phyloP scores from a whole-genome alignment of 306 rosid species.

The Boehmeria nivea region DNA sequence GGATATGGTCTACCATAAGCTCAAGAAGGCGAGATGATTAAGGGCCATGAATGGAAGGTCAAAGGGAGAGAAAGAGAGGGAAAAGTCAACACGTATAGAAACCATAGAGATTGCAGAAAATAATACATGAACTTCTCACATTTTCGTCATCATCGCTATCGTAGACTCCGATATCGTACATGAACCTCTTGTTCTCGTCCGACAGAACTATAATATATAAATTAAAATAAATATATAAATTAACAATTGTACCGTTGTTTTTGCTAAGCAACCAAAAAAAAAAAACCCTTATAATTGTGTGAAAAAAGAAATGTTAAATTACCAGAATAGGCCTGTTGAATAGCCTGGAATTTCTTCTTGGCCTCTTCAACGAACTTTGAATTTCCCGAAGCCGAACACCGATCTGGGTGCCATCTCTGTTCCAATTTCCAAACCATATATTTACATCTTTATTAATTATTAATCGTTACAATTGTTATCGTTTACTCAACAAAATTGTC shows the following conservation, averaged over 20 bases:
- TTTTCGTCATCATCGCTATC: slow-evolving; percentile 85
- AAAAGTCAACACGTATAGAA: background rate
- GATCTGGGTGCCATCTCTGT: slow-evolving; percentile 99
- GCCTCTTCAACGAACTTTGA: slow-evolving; percentile 77
- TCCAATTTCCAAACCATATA: slow-evolving; percentile 21
- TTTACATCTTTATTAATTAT: background rate
- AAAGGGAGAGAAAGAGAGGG: background rate
- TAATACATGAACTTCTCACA: slow-evolving; percentile 23
- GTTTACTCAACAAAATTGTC: too few relatives aligned
- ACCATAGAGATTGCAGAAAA: background rate
- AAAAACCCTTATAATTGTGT: background rate
- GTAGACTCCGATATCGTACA: slow-evolving; percentile 90
- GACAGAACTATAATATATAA: slow-evolving; percentile 52
- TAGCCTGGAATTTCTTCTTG: slow-evolving; percentile 81
- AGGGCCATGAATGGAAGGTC: background rate
- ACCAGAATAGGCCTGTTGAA: slow-evolving; percentile 96
- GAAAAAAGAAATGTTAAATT: slow-evolving; percentile 9
- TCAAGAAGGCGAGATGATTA: background rate
- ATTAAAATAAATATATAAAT: slow-evolving; percentile 8
- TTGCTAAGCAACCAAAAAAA: background rate
- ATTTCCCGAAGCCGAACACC: slow-evolving; percentile 75
- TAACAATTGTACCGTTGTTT: too few relatives aligned
- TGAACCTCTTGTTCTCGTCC: slow-evolving; percentile 68
- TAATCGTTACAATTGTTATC: too few relatives aligned
- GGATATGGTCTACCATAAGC: slow-evolving; percentile 1